Base-by-base conservation (phyloP, 495 filamentous ascomycete species). In the Aspergillus kassunensis region DNA sequence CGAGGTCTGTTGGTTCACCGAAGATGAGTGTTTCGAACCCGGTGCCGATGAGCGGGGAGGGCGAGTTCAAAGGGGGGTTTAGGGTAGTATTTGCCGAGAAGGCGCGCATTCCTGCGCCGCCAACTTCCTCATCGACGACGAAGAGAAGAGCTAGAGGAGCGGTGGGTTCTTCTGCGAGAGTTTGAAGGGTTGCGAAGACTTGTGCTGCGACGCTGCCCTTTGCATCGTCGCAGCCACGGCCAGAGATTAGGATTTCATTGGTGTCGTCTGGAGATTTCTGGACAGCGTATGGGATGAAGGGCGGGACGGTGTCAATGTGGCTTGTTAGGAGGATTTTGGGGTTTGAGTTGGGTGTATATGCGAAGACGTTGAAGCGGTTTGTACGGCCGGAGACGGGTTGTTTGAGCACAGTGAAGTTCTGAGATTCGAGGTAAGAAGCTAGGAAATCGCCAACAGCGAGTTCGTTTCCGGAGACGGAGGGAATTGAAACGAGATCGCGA, bases 191-290 rank as follows among this genome's bases (percentile, higher is more conserved):
- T 5, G 89, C 89, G 41, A 73, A 79, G 53, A 91, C 77, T 59
- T 90, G 87, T 4, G 89, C 77, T 4, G 93, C 92, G 9, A 98
- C 84, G 69, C 84, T 87, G 31, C 74, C 91, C 65, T 98, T 98
- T 51, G 88, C 92, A 64, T 98, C 92, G 54, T 95, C 91, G 48
- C 79, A 82, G 52, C 93, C 92, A 18, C 92, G 85, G 23, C 92
- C 92, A 30, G 76, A 75, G 20, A 90, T 82, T 29, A 74, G 41
- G 33, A 76, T 65, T 54, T 75, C 64, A 15, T 60, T 56, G 0
- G 65, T 65, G 40, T 75, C 62, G 37, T 55, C 57, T 44, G 20
- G 27, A 3, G 57, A 56, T 39, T 65, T 49, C 46, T 59, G 59
- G 35, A 67, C 41, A 35, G 64, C 58, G 63, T 68, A 68, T 42